Conservation (phyloP, 169 alveolate species). For the Plasmodium coatneyi region DNA sequence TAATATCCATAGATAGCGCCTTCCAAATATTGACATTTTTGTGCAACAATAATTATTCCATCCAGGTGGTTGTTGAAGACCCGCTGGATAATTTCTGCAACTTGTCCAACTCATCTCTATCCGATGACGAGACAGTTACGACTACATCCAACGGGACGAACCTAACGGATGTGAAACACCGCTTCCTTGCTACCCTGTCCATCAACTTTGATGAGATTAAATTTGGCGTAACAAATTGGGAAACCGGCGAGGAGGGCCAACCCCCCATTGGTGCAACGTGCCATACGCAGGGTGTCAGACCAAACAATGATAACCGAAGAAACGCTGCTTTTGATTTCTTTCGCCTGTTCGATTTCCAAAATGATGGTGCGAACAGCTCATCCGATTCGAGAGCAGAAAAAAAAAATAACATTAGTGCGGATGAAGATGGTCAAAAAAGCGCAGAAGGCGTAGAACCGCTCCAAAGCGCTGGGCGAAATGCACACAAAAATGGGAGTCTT, state of each 20-base stretch:
- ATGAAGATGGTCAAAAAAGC: neutral
- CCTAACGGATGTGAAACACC: neutral
- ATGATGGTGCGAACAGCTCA: neutral
- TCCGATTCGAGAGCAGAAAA: neutral
- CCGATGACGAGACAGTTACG: neutral
- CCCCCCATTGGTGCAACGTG: neutral
- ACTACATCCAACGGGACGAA: constrained; percentile 4
- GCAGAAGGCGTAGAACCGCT: neutral
- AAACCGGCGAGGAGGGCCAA: neutral
- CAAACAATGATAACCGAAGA: neutral
- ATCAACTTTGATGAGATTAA: constrained; percentile 7
- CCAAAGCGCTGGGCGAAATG: neutral
- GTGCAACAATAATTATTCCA: constrained; percentile 19
- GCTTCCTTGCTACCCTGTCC: constrained; percentile 11
- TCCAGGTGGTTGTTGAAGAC: constrained; percentile 26
- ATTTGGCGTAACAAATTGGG: neutral
- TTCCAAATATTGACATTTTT: constrained; percentile 19
- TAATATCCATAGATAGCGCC: constrained; percentile 40
- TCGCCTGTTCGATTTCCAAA: neutral
- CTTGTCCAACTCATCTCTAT: neutral
- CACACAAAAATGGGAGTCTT: neutral
- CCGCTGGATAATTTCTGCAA: constrained; percentile 28
- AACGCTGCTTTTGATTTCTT: neutral
- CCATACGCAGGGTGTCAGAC: neutral
- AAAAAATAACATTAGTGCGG: neutral